phyloP scores from a whole-genome alignment of 805 yeast genomes.

The Candida piceae region DNA sequence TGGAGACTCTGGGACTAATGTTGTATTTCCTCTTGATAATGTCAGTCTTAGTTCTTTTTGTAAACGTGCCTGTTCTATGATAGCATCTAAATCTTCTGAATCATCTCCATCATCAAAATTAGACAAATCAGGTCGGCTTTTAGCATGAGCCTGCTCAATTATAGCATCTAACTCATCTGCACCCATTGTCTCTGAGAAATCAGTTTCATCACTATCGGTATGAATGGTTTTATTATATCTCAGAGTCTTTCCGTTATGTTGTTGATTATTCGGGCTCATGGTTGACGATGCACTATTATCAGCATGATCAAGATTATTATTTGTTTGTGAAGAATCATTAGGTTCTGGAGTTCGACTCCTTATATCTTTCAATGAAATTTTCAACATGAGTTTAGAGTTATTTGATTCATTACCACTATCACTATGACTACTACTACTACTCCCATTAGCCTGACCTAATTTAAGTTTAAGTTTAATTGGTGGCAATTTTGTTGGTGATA shows the following conservation, averaged over 20 bases:
- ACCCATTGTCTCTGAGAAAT: constrained; percentile 5
- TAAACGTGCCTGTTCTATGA: background rate
- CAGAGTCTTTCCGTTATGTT: too few species aligned
- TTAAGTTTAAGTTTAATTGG: background rate
- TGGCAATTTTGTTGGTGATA: background rate
- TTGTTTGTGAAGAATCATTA: too few species aligned
- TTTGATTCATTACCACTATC: background rate
- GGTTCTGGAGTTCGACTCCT: too few species aligned
- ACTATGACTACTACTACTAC: background rate
- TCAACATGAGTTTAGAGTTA: too few species aligned
- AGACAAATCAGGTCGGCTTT: constrained; percentile 3
- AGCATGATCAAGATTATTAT: too few species aligned
- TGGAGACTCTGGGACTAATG: background rate
- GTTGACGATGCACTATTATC: too few species aligned
- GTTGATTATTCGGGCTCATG: too few species aligned
- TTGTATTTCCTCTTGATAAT: background rate
- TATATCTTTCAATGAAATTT: too few species aligned
- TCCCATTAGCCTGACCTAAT: background rate
- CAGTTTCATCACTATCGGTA: background rate
- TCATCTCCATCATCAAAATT: background rate
- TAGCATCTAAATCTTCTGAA: background rate
- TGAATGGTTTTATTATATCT: too few species aligned
- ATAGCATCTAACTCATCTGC: constrained; percentile 14
- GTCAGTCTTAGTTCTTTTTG: background rate
- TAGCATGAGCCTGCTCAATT: constrained; percentile 9